A percentile compares a stretch with the other conserved stretches of the same genome.
Evolutionary conservation across 2,329 filamentous ascomycete genomes (phyloP).

Genomic region (Fusarium illudens): DNA sequence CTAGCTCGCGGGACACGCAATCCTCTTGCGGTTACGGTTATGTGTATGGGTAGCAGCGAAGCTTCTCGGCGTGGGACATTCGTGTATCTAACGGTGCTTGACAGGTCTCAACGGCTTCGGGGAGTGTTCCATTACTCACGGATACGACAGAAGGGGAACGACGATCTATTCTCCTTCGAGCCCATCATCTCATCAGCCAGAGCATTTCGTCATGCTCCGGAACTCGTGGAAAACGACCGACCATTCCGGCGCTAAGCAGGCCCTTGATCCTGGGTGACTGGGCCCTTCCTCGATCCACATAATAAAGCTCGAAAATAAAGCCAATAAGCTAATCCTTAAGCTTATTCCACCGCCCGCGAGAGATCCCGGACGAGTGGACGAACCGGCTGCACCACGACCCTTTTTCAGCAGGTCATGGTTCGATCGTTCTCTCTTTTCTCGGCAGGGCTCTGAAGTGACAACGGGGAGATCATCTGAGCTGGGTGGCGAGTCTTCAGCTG

Average conservation of each 20-base stretch:
- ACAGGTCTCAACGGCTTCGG: not conserved
- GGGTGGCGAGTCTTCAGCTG: not conserved
- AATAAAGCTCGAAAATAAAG: constrained; percentile 21
- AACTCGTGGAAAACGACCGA: constrained; percentile 24
- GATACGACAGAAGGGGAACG: not conserved
- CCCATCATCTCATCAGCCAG: constrained; percentile 19
- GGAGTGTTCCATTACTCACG: not conserved
- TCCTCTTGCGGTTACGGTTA: not conserved
- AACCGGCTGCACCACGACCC: not conserved
- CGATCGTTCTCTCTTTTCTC: not conserved
- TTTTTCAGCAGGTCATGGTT: not conserved
- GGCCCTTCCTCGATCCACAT: constrained; percentile 21
- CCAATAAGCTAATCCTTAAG: constrained; percentile 26
- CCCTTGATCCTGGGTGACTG: too few relatives aligned
- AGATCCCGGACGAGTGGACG: not conserved
- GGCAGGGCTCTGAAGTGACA: not conserved
- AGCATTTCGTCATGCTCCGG: constrained; percentile 27
- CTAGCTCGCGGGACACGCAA: not conserved
- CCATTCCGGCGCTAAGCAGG: constrained; percentile 15
- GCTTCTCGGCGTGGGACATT: not conserved
- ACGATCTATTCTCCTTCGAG: constrained; percentile 6
- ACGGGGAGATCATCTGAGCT: not conserved
- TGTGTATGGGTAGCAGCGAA: not conserved
- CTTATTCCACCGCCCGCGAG: constrained; percentile 17
- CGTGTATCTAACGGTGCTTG: not conserved